Evolutionary conservation across 1,284 basidiomycete genomes (phyloP).

Genomic region (Boletus hoseneyae): DNA sequence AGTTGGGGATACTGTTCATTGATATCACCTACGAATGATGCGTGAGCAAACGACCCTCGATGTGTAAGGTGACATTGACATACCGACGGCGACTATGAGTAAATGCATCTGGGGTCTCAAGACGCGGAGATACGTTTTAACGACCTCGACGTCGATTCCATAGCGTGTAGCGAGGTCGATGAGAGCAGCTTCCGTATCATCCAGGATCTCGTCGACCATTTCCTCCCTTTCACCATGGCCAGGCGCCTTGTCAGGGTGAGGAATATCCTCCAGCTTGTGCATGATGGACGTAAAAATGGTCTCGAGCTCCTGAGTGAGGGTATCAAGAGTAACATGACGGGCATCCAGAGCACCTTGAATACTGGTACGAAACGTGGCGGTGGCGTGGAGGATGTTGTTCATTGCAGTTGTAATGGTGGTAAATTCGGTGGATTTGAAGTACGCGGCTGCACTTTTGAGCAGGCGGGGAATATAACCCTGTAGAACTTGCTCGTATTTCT

Average conservation of each 20-base stretch:
- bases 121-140: slow-evolving; percentile 1
- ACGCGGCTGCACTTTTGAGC: neutral
- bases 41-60: neutral
- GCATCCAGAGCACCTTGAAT: slow-evolving; percentile 9
- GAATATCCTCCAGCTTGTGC: neutral
- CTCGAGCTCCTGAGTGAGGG: slow-evolving; percentile 8
- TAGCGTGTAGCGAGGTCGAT: neutral
- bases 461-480: slow-evolving; percentile 6
- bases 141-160: slow-evolving; percentile 1
- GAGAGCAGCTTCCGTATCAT: neutral
- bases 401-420: slow-evolving; percentile 7
- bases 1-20: slow-evolving; percentile 14
- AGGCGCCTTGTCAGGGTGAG: slow-evolving; percentile 1
- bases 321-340: slow-evolving; percentile 2
- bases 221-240: slow-evolving; percentile 2
- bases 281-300: neutral
- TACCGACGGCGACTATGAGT: slow-evolving; percentile 13
- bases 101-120: neutral
- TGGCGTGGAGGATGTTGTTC: slow-evolving; percentile 8
- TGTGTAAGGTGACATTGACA: neutral
- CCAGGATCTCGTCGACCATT: slow-evolving; percentile 11
- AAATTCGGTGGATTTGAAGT: slow-evolving; percentile 5
- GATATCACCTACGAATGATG: slow-evolving; percentile 12
- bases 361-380: slow-evolving; percentile 11
- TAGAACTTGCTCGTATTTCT: slow-evolving; percentile 1